Evolutionary conservation across 2,329 filamentous ascomycete genomes (phyloP), one percentile per base, ranked within the genome.

Genomic region (Cercospora sp.): DNA sequence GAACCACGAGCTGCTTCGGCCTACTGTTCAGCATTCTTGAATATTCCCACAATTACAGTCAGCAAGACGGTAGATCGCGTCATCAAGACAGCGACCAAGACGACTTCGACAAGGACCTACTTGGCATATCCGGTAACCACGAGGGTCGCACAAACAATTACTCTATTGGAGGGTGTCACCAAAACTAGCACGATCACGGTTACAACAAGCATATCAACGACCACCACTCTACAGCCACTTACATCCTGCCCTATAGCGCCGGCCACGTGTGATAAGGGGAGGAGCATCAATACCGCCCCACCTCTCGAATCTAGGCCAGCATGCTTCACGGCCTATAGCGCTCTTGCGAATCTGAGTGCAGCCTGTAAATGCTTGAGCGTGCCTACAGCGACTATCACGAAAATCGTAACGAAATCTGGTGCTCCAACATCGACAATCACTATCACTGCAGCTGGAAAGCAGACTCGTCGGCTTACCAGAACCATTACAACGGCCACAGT

Each of bases 21-120:
- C n/a, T 65, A 60, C 40, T 65, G 63, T 40, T 65, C 57, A 13
- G 63, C 63, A 21, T 61, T 49, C 57, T 49, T 65, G 34, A 40
- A 55, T 6, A 37, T 65, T 21, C 63, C 63, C 24, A 43, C 6
- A 37, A 32, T 64, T 5, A 64, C 61, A 9, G 21, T 64, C 28
- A 55, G 53, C 49, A 64, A 34, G 32, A 64, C 61, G 2, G 18
- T 58, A 9, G 45, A 8, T 3, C 16, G 49, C 61, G 61, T 64
- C 28, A 57, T 34, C 18, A 55, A 43, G 45, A 64, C 61, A 13
- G 24, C 53, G 6, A 58, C 61, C 12, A 55, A 55, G n/a, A 64
- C 49, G n/a, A 64, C 32, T n/a, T 64, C 61, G 18, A 64, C 61
- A 16, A 55, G 51, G 26, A 64, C 61, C 5, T 64, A 64, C 37